A percentile compares a stretch with the other conserved stretches of the same genome.
phyloP scores from a whole-genome alignment of 352 stramenopile genomes.

The Globisporangium apiculatum region DNA sequence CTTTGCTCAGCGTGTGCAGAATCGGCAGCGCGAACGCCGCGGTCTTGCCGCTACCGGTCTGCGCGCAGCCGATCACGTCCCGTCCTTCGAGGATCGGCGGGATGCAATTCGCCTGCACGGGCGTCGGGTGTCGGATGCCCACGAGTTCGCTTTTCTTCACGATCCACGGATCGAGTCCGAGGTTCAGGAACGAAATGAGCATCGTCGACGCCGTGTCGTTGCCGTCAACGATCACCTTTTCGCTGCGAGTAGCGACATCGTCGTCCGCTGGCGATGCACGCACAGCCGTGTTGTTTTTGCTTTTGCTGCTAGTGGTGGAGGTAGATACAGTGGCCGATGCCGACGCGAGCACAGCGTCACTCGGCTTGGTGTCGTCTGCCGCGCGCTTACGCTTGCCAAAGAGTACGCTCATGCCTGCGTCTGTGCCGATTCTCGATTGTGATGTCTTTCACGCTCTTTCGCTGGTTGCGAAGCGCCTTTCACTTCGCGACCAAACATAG shows the following conservation, averaged over 20 bases:
- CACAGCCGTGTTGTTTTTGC: too few relatives aligned
- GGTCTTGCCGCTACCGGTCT: slow-evolving; percentile 97
- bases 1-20: slow-evolving; percentile 91
- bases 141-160: slow-evolving; percentile 79
- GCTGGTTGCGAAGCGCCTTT: not conserved
- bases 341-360: slow-evolving; percentile 1
- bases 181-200: slow-evolving; percentile 76
- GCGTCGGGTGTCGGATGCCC: slow-evolving; percentile 83
- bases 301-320: slow-evolving; percentile 4
- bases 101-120: slow-evolving; percentile 89
- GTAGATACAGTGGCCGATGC: not conserved
- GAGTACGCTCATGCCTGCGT: slow-evolving; percentile 53
- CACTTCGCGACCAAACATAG: too few relatives aligned
- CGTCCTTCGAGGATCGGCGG: slow-evolving; percentile 83
- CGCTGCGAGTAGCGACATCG: slow-evolving; percentile 3
- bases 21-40: slow-evolving; percentile 97
- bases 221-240: slow-evolving; percentile 38
- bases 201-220: slow-evolving; percentile 28
- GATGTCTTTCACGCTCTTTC: not conserved
- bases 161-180: slow-evolving; percentile 84
- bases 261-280: not conserved
- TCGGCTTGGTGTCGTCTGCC: slow-evolving; percentile 12
- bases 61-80: slow-evolving; percentile 90
- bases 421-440: not conserved
- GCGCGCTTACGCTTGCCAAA: slow-evolving; percentile 66